A percentile compares a stretch with the other conserved stretches of the same genome.
Conservation (phyloP, 345 rosid genomes). For the Garcia nutans region DNA sequence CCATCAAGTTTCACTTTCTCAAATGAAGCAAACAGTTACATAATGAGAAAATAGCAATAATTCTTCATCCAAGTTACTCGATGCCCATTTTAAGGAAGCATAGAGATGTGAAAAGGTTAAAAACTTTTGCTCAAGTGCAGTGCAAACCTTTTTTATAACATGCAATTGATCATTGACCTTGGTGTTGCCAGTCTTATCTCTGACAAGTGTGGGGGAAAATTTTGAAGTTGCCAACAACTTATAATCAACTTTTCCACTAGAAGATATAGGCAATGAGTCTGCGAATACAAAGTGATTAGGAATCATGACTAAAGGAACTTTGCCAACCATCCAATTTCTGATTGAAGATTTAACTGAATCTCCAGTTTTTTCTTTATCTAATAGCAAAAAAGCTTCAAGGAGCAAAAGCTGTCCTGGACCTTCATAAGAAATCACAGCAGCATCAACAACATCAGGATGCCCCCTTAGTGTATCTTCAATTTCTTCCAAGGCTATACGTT, state of each 20-base stretch:
- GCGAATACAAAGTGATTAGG: conserved; percentile 53
- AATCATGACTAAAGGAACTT: conserved; percentile 72
- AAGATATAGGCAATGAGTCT: conserved; percentile 65
- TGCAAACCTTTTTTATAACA: conserved; percentile 67
- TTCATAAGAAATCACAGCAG: conserved; percentile 53
- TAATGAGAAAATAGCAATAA: neutral
- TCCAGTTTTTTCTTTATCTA: conserved; percentile 40
- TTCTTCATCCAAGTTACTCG: neutral
- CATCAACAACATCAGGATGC: conserved; percentile 58
- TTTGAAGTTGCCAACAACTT: conserved; percentile 43
- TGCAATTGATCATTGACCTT: conserved; percentile 39
- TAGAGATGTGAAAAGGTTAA: neutral
- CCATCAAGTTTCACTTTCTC: neutral
- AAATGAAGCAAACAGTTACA: neutral
- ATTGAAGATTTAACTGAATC: conserved; percentile 42
- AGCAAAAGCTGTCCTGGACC: conserved; percentile 41
- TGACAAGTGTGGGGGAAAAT: conserved; percentile 22
- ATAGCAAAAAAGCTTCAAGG: conserved; percentile 57
- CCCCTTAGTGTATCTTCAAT: conserved; percentile 59
- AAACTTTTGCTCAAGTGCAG: conserved; percentile 9
- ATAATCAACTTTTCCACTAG: conserved; percentile 87
- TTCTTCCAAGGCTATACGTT: conserved; percentile 81
- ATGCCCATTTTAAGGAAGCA: conserved; percentile 4
- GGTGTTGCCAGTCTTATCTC: conserved; percentile 31
- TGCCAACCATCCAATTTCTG: conserved; percentile 59